Evolutionary conservation across 106 monocot species (phyloP).

Genomic region (Allium sativum): DNA sequence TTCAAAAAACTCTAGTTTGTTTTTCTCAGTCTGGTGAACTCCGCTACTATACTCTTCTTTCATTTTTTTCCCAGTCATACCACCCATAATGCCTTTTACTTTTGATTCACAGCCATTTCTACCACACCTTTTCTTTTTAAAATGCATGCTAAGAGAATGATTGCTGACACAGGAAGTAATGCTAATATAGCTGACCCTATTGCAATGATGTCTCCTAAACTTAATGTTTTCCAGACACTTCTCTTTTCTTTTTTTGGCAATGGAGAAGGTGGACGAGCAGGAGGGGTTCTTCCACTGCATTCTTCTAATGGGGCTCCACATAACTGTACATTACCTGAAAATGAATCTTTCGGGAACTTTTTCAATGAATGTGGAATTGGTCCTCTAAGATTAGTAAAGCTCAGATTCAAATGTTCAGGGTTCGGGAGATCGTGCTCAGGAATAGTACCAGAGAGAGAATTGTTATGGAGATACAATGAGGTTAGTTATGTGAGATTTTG

Average conservation of each 20-base stretch:
- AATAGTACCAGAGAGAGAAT: slow-evolving; percentile 39
- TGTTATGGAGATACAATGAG: slow-evolving; percentile 38
- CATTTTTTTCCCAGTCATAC: slow-evolving; percentile 45
- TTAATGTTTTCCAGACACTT: slow-evolving; percentile 19
- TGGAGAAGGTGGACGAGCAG: slow-evolving; percentile 17
- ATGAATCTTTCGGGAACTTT: slow-evolving; percentile 32
- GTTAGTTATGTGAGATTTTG: slow-evolving; percentile 37
- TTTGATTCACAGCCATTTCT: slow-evolving; percentile 14
- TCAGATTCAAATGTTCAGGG: slow-evolving; percentile 35
- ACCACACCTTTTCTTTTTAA: slow-evolving; percentile 1
- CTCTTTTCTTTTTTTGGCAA: slow-evolving; percentile 1
- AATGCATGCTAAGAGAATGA: slow-evolving; percentile 11
- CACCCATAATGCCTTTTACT: slow-evolving; percentile 36
- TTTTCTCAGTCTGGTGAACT: slow-evolving; percentile 77
- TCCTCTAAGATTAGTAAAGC: slow-evolving; percentile 50
- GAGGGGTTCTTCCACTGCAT: slow-evolving; percentile 20
- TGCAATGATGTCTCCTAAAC: slow-evolving; percentile 25
- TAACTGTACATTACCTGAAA: slow-evolving; percentile 37
- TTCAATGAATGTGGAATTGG: slow-evolving; percentile 39
- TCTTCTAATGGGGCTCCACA: slow-evolving; percentile 37
- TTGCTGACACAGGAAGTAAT: slow-evolving; percentile 18
- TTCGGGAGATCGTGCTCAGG: slow-evolving; percentile 28
- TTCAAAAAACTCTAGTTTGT: slow-evolving; percentile 87
- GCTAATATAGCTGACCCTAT: slow-evolving; percentile 27
- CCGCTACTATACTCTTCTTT: slow-evolving; percentile 74